Evolutionary conservation across 306 rosid genomes (phyloP).

Genomic region (Arachis hypogaea): DNA sequence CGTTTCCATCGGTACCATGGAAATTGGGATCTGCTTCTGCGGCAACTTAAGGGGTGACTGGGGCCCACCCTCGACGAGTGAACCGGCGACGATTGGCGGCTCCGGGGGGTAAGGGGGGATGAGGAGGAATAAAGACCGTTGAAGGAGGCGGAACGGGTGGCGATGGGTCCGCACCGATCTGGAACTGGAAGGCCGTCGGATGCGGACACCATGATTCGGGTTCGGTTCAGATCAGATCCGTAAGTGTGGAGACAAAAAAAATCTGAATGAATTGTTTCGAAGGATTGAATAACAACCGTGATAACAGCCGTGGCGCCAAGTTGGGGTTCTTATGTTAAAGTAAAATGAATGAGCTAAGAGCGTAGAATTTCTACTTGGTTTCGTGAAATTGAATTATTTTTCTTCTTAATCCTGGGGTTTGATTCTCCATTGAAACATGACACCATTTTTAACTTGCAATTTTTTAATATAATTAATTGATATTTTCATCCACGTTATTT

Average conservation of each 20-base stretch:
- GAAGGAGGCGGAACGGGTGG: slow-evolving; percentile 41
- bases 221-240: slow-evolving; percentile 45
- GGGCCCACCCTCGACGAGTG: slow-evolving; percentile 60
- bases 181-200: slow-evolving; percentile 35
- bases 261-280: background rate
- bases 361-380: background rate
- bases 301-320: slow-evolving; percentile 9
- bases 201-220: slow-evolving; percentile 44
- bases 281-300: background rate
- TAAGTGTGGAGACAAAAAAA: background rate
- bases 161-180: slow-evolving; percentile 50
- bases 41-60: slow-evolving; percentile 61
- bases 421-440: background rate
- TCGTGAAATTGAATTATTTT: background rate
- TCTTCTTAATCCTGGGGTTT: background rate
- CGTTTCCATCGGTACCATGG: slow-evolving; percentile 67
- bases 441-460: background rate
- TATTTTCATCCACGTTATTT: too few species aligned
- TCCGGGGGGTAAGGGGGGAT: slow-evolving; percentile 48
- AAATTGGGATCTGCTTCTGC: slow-evolving; percentile 48
- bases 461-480: too few species aligned
- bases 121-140: slow-evolving; percentile 39
- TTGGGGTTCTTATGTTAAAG: background rate
- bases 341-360: background rate
- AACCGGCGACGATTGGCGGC: slow-evolving; percentile 60